Base-by-base conservation (phyloP, 768 basidiomycete genomes). In the Leccinum incarnatum region DNA sequence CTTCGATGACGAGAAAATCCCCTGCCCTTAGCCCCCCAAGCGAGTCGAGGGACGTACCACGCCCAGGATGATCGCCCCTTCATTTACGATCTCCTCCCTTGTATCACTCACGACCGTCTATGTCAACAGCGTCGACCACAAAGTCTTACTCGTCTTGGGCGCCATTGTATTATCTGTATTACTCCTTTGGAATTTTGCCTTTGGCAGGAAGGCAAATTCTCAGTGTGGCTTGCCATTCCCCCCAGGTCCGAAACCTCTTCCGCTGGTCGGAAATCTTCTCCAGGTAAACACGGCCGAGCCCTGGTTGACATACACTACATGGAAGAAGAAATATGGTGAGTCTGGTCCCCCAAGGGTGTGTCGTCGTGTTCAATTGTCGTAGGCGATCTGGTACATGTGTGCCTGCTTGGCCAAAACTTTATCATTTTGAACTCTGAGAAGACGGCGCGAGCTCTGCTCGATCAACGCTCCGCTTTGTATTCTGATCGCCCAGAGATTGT, bases 261-360 rank as follows among this genome's bases (percentile, higher is more conserved):
- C 73, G 4, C 42, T 73, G 19, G 45, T 73, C 23, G 72, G 72
- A 46, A 70, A 71, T 58, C 25, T 70, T 40, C 56, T 59, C 50
- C 66, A 69, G 46, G 30, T 75, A 36, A 68, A 74, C 42, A 57
- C 61, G 2, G 30, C 67, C 11, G 57, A 66, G n/a, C 71, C 75
- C 5, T 76, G 74, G 74, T 46, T 75, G 27, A 68, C 72, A 19
- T 75, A 74, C 55, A 64, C 75, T 12, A 56, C 65, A n/a, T 75
- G 75, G 75, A 66, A 63, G 60, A 63, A 67, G 57, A 62, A 54
- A 55, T 75, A 75, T 54, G 75, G 74, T 66, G 36, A 37, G 62
- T 45, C n/a, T n/a, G 11, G 12, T 36, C 4, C 30, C 3, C 21
- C 11, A 37, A 17, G 29, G 3, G 4, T 42, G 30, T 47, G 6